Base-by-base conservation (phyloP, 805 yeast species). In the Brettanomyces anomalus region DNA sequence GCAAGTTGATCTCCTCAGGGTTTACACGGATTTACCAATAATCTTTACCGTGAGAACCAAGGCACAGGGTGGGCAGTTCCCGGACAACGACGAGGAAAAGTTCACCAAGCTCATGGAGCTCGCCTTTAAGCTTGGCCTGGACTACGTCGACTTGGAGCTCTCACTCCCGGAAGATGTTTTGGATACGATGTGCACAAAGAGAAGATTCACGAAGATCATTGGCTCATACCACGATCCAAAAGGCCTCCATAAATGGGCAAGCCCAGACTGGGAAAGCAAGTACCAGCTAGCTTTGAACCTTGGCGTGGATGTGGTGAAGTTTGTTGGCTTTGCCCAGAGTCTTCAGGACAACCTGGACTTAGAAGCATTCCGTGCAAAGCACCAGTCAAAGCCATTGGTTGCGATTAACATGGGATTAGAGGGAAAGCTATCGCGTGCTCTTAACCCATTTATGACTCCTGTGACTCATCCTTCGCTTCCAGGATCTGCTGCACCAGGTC, bases 61-160 rank as follows among this genome's bases (percentile, higher is more conserved):
- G 49, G 66, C 79, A 3, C 96, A 88, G 64, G 96, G 96, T 39
- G 96, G 96, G 19, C 59, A 67, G 36, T 85, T 86, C 64, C 83
- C 84, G 1, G 86, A 84, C 54, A 66, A 66, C 7, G 77, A 74
- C 13, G 52, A 55, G 21, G 70, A 60, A 4, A 54, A 62, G 17
- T 71, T 85, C 44, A 71, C 68, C 46, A 57, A 62, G 14, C 71
- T 88, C 45, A 68, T 76, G 41, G 54, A 60, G 32, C 64, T 82
- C 44, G 96, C 88, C 2, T 70, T 83, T 58, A 82, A 77, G 58
- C 64, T 82, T 46, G 96, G 95, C 40, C 78, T 87, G 46, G 90
- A 81, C 47, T 88, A 68, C 55, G 73, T 89, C 51, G 96, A 89
- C 53, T 63, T 90, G 42, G 94, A 88, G 60, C 70, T 89, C 45